Evolutionary conservation across 1,284 basidiomycete genomes (phyloP).

Genomic region (Trichosporon coremiiforme): DNA sequence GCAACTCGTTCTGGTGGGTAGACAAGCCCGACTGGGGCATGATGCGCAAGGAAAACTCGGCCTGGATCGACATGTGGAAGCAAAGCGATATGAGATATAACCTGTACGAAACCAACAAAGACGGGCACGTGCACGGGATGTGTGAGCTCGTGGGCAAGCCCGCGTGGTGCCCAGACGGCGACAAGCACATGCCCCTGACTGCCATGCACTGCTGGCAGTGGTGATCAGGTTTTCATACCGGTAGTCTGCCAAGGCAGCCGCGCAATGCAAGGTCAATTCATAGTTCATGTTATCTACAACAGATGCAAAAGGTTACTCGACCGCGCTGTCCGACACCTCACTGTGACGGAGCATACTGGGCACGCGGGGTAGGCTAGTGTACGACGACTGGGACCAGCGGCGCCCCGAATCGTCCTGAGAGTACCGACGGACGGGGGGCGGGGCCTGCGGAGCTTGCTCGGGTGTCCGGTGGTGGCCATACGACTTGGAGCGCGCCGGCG

Average conservation of each 20-base stretch:
- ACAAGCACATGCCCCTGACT: neutral
- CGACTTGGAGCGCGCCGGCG: slow-evolving; percentile 9
- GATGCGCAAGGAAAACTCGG: slow-evolving; percentile 1
- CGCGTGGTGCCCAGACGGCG: neutral
- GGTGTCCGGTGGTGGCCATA: neutral
- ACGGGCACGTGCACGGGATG: neutral
- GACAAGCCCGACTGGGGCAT: neutral
- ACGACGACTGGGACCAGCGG: slow-evolving; percentile 13
- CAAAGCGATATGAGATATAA: neutral
- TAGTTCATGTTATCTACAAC: slow-evolving; percentile 14
- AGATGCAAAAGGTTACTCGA: neutral
- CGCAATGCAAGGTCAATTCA: slow-evolving; percentile 13
- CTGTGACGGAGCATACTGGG: slow-evolving; percentile 15
- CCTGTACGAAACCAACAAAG: neutral
- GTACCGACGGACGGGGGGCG: neutral
- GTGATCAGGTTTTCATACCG: neutral
- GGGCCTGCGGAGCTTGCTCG: neutral
- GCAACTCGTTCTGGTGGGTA: neutral
- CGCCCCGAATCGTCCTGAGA: neutral
- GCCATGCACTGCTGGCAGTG: slow-evolving; percentile 3
- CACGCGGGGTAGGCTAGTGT: slow-evolving; percentile 8
- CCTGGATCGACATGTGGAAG: slow-evolving; percentile 5
- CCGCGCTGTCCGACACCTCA: slow-evolving; percentile 10
- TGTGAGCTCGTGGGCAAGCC: neutral
- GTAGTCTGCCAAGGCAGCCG: neutral